phyloP scores from a whole-genome alignment of 2,329 filamentous ascomycete species.

The Leptoxyphium fumago region DNA sequence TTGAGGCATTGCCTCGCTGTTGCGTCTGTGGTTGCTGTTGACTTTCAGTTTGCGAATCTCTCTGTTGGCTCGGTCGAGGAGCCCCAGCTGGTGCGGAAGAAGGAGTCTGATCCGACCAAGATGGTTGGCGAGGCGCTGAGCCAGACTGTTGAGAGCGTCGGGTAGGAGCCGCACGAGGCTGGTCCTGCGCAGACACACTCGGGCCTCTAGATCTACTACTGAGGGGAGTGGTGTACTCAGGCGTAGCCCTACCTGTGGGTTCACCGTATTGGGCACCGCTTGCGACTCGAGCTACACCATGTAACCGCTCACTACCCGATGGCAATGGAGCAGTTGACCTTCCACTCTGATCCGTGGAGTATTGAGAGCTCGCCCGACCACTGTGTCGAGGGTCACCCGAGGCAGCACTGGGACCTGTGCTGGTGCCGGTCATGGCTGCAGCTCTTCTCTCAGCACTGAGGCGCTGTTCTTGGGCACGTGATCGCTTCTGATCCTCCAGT shows the following conservation, averaged over 20 bases:
- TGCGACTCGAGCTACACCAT: slow-evolving; percentile 14
- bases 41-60: slow-evolving; percentile 3
- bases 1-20: slow-evolving; percentile 34
- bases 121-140: slow-evolving; percentile 11
- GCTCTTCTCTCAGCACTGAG: slow-evolving; percentile 46
- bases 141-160: slow-evolving; percentile 12
- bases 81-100: neutral
- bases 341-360: slow-evolving; percentile 10
- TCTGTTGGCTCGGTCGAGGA: slow-evolving; percentile 1
- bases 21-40: slow-evolving; percentile 6
- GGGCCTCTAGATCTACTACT: slow-evolving; percentile 7
- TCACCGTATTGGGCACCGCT: slow-evolving; percentile 12
- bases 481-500: slow-evolving; percentile 36
- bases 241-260: slow-evolving; percentile 15
- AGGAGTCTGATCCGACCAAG: slow-evolving; percentile 3
- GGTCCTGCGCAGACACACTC: slow-evolving; percentile 10
- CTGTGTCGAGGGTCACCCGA: slow-evolving; percentile 7
- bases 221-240: slow-evolving; percentile 6
- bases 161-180: slow-evolving; percentile 11
- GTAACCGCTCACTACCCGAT: neutral
- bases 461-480: slow-evolving; percentile 37
- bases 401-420: neutral
- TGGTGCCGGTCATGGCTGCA: slow-evolving; percentile 18
- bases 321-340: neutral
- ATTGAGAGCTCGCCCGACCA: slow-evolving; percentile 13